Base-by-base conservation (phyloP, 2,329 filamentous ascomycete species). In the Lachnellula suecica region DNA sequence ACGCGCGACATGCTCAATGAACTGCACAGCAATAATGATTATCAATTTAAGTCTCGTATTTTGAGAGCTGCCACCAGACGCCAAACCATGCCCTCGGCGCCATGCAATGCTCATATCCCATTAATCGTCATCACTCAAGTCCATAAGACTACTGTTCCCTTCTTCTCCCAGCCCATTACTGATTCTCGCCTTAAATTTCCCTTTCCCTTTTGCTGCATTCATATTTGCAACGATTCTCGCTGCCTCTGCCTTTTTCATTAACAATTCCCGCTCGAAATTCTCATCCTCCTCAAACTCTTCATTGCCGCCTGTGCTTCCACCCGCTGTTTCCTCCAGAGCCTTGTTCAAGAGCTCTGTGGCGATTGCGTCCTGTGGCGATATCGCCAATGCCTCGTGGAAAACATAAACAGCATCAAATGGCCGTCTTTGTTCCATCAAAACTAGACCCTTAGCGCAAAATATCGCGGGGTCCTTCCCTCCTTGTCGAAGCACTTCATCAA, bases 401-500 rank as follows among this genome's bases (percentile, higher is more conserved):
- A 90, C 84, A 9, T 86, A 79, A 4, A 94, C 85, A 0, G 93
- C 93, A 42, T 95, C 88, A 62, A 88, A 87, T 0, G 84, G 82
- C 46, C 83, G 79, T 15, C 83, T 84, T 60, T 91, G 77, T 63
- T 96, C 91, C 60, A 97, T 79, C 49, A 93, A 78, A 11, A 96
- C 87, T 15, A 97, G 76, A 0, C 90, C 93, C 64, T 96, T 93
- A 10, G 91, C 87, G 44, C 84, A 83, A 66, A 96, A 94, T 2
- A 94, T 82, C 25, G 83, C 80, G 1, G 88, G 79, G 58, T 94
- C 88, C 59, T 92, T 91, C 40, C 87, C 87, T 7, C 91, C 90
- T 43, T 89, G 82, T 11, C 93, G 80, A 25, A 97, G 78, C 25
- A 96, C 94, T 64, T 92, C 87, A 58, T 97, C 89, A 63, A 97